Conservation (phyloP, 495 filamentous ascomycete genomes). For the Penicillium taxi region DNA sequence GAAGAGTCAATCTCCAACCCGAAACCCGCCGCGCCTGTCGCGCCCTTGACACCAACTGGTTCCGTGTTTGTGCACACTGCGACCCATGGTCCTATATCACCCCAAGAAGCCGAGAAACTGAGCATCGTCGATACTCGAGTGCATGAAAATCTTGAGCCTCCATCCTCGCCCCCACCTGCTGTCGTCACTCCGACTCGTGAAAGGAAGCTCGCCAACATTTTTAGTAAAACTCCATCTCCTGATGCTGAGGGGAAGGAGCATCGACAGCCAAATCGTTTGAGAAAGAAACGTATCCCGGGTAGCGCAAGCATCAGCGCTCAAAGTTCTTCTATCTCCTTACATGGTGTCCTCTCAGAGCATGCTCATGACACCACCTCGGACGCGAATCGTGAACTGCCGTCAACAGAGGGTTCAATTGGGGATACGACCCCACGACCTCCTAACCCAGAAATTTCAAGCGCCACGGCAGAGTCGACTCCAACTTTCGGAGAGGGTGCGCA, state of each 20-base stretch:
- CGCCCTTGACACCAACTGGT: slow-evolving; percentile 9
- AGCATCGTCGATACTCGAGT: slow-evolving; percentile 31
- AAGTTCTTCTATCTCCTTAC: slow-evolving; percentile 71
- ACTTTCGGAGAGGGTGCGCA: slow-evolving; percentile 13
- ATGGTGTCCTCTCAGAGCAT: slow-evolving; percentile 28
- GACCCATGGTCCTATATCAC: slow-evolving; percentile 31
- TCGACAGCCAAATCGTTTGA: slow-evolving; percentile 73
- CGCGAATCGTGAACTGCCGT: slow-evolving; percentile 8
- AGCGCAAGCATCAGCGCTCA: slow-evolving; percentile 75
- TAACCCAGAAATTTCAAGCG: too few relatives aligned
- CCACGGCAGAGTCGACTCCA: slow-evolving; percentile 17
- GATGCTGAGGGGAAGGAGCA: slow-evolving; percentile 48
- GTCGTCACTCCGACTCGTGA: slow-evolving; percentile 61
- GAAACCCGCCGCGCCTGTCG: slow-evolving; percentile 2
- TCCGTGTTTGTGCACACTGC: slow-evolving; percentile 26
- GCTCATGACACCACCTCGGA: slow-evolving; percentile 12
- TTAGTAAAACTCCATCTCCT: slow-evolving; percentile 54
- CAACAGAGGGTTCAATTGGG: slow-evolving; percentile 17
- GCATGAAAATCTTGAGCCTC: slow-evolving; percentile 34
- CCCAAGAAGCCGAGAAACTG: slow-evolving; percentile 14
- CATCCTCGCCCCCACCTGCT: slow-evolving; percentile 26
- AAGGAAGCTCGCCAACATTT: slow-evolving; percentile 58
- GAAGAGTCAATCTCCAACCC: slow-evolving; percentile 4
- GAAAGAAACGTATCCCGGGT: slow-evolving; percentile 69
- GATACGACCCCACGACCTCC: slow-evolving; percentile 28